phyloP scores from a whole-genome alignment of 176 grass and related monocot genomes.

The Metroxylon sagu region DNA sequence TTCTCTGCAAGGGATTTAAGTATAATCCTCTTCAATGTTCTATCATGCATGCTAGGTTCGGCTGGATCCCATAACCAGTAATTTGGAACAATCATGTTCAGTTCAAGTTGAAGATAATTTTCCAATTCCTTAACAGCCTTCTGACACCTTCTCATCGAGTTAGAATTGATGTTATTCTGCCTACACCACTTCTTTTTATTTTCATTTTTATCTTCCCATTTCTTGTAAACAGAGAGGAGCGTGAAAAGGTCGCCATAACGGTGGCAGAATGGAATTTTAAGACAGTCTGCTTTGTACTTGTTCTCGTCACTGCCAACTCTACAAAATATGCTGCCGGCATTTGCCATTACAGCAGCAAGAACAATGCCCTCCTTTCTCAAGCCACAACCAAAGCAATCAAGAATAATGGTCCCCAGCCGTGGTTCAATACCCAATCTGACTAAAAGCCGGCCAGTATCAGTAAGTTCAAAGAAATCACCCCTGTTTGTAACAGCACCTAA shows the following conservation, averaged over 20 bases:
- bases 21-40: slow-evolving; percentile 59
- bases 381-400: slow-evolving; percentile 56
- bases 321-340: slow-evolving; percentile 95
- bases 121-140: slow-evolving; percentile 71
- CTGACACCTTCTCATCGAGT: slow-evolving; percentile 82
- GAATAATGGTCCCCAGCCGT: slow-evolving; percentile 86
- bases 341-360: slow-evolving; percentile 86
- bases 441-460: slow-evolving; percentile 44
- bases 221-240: slow-evolving; percentile 84
- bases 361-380: slow-evolving; percentile 77
- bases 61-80: slow-evolving; percentile 86
- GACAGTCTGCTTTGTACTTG: slow-evolving; percentile 77
- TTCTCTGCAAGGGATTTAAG: slow-evolving; percentile 62
- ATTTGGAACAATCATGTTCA: slow-evolving; percentile 63
- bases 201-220: slow-evolving; percentile 66
- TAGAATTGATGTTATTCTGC: slow-evolving; percentile 90
- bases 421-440: slow-evolving; percentile 87
- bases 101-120: slow-evolving; percentile 61
- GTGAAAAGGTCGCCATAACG: slow-evolving; percentile 81
- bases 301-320: slow-evolving; percentile 65
- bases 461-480: slow-evolving; percentile 46
- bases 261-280: slow-evolving; percentile 75
- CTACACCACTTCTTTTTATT: slow-evolving; percentile 78
- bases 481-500: slow-evolving; percentile 55
- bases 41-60: slow-evolving; percentile 39